Conservation (phyloP, 257 asterid genomes). For the Lycium ferocissimum region DNA sequence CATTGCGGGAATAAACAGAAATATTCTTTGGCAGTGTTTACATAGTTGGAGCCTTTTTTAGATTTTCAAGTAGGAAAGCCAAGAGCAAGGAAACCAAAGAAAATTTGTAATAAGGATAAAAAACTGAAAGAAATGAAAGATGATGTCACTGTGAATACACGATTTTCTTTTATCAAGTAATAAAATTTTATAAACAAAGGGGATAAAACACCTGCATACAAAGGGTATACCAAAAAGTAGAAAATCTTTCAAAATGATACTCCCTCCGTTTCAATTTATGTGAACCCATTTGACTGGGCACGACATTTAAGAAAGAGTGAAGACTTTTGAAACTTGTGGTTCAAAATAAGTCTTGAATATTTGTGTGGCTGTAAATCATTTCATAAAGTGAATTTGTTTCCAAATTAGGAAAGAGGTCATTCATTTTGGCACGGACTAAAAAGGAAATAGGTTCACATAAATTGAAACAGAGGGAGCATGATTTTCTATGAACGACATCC, state of each 20-base stretch:
- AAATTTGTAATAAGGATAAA: background rate
- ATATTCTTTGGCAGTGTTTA: background rate
- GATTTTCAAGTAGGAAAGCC: conserved; percentile 2
- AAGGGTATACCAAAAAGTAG: background rate
- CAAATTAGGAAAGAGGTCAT: no score
- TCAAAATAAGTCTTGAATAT: no score
- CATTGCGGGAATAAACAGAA: background rate
- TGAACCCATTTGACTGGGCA: no score
- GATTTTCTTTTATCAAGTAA: background rate
- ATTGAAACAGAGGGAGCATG: no score
- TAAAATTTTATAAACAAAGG: background rate
- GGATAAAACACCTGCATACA: background rate
- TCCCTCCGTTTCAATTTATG: no score
- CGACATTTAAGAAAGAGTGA: no score
- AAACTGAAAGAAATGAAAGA: background rate
- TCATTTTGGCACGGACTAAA: no score
- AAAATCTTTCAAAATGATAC: background rate
- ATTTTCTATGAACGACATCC: background rate
- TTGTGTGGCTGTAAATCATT: no score
- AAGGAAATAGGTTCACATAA: no score
- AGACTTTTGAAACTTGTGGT: no score
- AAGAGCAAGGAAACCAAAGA: background rate
- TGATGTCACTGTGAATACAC: background rate
- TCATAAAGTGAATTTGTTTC: no score
- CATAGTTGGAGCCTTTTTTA: conserved; percentile 2